Evolutionary conservation across 2,329 filamentous ascomycete genomes (phyloP).

Genomic region (Leptographium procerum): DNA sequence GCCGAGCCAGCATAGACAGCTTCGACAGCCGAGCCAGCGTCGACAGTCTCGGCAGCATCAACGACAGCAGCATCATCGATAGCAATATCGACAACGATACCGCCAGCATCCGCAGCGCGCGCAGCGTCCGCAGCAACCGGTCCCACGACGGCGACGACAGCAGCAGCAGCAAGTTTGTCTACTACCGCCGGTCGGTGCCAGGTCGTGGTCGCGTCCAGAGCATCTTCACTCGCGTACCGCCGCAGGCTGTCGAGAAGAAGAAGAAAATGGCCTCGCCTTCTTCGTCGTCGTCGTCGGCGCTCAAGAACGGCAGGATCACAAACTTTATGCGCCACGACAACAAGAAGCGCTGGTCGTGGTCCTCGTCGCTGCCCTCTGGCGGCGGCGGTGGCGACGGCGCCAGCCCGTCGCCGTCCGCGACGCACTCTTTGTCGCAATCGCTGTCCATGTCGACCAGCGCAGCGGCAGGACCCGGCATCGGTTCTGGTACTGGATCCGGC

Average conservation of each 20-base stretch:
- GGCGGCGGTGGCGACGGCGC: background rate
- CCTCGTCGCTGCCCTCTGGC: background rate
- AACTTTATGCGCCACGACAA: slow-evolving; percentile 12
- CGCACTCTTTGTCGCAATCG: background rate
- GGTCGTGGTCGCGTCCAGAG: slow-evolving; percentile 20
- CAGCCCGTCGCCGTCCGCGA: slow-evolving; percentile 1
- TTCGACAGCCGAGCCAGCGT: background rate
- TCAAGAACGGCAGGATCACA: slow-evolving; percentile 3
- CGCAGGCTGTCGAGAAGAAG: background rate
- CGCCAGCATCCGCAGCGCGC: background rate
- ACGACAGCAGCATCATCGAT: background rate
- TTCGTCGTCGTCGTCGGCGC: background rate
- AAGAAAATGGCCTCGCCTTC: background rate
- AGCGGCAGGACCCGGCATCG: too few relatives aligned
- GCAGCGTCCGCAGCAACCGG: background rate
- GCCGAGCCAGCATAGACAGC: background rate
- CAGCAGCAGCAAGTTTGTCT: slow-evolving; percentile 1
- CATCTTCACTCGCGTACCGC: slow-evolving; percentile 11
- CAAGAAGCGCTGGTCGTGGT: background rate
- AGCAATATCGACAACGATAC: background rate
- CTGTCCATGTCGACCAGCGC: background rate
- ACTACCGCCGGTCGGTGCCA: slow-evolving; percentile 30
- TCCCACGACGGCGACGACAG: background rate
- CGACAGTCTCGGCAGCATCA: background rate
- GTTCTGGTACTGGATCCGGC: too few relatives aligned